These are phyloP conservation scores for Globisporangium nunn DNA, from an alignment of 352 stramenopile genomes.

Conservation along the genomic window DNA sequence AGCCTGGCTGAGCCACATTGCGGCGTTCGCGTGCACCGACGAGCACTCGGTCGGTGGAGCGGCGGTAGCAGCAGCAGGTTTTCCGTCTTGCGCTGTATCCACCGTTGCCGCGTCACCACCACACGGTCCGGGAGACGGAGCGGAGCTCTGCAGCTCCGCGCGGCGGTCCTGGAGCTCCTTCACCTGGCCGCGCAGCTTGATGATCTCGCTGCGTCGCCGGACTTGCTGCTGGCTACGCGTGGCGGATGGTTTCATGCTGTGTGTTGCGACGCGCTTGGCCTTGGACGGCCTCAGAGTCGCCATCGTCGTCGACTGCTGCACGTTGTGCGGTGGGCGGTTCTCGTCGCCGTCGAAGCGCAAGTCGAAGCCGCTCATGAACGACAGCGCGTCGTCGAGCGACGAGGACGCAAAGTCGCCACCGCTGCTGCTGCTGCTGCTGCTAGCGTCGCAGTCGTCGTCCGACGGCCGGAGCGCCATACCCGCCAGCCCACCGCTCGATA, in stretches of 20 bases:
- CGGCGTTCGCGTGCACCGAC: slow-evolving; percentile 4
- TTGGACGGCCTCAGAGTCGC: background rate
- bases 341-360: background rate
- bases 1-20: slow-evolving; percentile 37
- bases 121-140: no score
- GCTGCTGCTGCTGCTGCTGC: background rate
- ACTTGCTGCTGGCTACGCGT: background rate
- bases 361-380: slow-evolving; percentile 7
- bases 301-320: background rate
- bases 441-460: slow-evolving; percentile 1
- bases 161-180: slow-evolving; percentile 1
- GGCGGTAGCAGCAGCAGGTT: no score
- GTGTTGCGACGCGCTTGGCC: no score
- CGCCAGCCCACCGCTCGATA: no score
- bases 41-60: no score
- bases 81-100: background rate
- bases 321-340: background rate
- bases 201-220: background rate
- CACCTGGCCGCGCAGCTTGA: slow-evolving; percentile 5
- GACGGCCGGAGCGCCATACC: background rate
- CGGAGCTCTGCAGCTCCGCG: background rate
- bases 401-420: background rate
- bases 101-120: no score
- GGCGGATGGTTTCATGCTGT: background rate
- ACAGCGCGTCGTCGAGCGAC: slow-evolving; percentile 12